Evolutionary conservation across 176 grass and related monocot species (phyloP).

Genomic region (Echinochloa phyllopogon): DNA sequence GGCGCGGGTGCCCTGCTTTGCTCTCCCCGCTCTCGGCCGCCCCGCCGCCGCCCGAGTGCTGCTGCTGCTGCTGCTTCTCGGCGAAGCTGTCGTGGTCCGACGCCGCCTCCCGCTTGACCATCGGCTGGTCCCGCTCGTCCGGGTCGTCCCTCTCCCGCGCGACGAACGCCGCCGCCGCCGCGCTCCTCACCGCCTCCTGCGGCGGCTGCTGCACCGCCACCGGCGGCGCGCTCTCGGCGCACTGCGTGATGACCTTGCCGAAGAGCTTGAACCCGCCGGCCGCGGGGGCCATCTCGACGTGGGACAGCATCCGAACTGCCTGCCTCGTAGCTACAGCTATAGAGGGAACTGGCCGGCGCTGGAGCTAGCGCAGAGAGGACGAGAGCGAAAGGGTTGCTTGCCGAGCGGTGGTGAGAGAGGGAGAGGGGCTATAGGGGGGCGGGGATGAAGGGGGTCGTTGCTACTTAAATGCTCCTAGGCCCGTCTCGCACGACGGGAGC

Average conservation of each 20-base stretch:
- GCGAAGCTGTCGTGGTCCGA: background rate
- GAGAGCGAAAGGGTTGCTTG: background rate
- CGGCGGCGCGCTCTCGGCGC: background rate
- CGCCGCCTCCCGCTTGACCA: constrained; percentile 45
- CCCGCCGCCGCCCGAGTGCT: background rate
- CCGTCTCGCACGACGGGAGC: background rate
- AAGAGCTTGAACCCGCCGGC: constrained; percentile 66
- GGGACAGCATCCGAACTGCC: constrained; percentile 44
- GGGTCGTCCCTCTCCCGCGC: constrained; percentile 29
- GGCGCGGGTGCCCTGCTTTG: constrained; percentile 9
- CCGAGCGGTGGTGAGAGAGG: background rate
- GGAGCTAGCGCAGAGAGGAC: background rate
- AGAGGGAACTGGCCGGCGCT: background rate
- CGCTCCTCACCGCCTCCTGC: background rate
- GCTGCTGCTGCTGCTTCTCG: background rate
- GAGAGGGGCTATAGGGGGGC: background rate
- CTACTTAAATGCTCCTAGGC: constrained; percentile 64
- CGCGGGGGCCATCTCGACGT: constrained; percentile 52
- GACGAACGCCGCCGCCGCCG: background rate
- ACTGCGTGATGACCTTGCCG: constrained; percentile 67
- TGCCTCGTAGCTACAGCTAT: too few species aligned
- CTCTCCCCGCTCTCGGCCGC: background rate
- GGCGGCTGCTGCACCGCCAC: background rate
- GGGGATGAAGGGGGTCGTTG: constrained; percentile 10
- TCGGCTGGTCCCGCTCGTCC: constrained; percentile 20